phyloP scores from a whole-genome alignment of 208 protist species.

The Tetramitus jugosus region DNA sequence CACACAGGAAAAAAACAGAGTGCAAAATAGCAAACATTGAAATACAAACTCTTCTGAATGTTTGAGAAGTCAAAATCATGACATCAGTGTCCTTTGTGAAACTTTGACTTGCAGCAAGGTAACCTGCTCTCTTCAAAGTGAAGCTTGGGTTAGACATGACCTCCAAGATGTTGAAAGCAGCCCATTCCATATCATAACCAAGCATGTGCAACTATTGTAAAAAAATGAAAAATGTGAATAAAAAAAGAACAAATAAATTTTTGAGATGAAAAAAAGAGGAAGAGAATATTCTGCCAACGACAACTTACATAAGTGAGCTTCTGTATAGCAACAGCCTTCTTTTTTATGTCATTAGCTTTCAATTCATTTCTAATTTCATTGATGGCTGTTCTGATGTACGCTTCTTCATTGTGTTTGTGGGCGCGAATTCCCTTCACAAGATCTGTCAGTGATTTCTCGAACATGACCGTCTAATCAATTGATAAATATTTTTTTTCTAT shows the following conservation, averaged over 20 bases:
- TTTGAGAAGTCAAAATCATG: conserved; percentile 86
- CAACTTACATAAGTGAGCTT: conserved; percentile 86
- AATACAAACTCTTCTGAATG: conserved; percentile 93
- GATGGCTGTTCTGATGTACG: conserved; percentile 76
- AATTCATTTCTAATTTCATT: conserved; percentile 88
- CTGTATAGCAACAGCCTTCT: conserved; percentile 85
- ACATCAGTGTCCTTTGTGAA: conserved; percentile 91
- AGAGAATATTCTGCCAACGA: neutral
- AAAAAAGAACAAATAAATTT: too few relatives aligned
- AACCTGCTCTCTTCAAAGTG: conserved; percentile 74
- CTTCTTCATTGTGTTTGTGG: conserved; percentile 72
- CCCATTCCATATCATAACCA: conserved; percentile 88
- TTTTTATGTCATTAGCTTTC: conserved; percentile 57
- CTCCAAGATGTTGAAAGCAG: conserved; percentile 89
- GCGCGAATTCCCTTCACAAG: conserved; percentile 85
- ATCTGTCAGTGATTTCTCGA: conserved; percentile 75
- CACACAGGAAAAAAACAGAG: too few relatives aligned
- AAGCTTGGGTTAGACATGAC: conserved; percentile 76
- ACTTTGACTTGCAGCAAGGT: conserved; percentile 81
- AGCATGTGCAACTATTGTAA: conserved; percentile 83
- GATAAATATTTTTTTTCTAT: too few relatives aligned
- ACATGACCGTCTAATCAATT: too few relatives aligned
- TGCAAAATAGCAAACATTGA: too few relatives aligned
- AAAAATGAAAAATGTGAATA: neutral
- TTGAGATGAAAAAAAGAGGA: neutral